phyloP scores from a whole-genome alignment of 2,329 filamentous ascomycete species.

The Penicillium capsulatum region DNA sequence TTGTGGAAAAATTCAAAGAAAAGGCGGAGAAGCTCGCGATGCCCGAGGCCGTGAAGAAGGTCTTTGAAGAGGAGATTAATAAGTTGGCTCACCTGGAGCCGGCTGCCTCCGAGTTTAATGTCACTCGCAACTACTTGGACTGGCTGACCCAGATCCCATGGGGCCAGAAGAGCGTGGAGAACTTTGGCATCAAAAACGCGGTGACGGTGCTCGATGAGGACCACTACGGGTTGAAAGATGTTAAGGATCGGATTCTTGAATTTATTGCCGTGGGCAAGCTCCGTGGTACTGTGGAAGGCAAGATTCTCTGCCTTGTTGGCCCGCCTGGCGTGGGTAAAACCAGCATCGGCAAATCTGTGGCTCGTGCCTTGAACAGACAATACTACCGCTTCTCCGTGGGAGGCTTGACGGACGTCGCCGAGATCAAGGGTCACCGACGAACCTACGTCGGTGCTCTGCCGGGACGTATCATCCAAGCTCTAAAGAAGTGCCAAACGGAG shows the following conservation, averaged over 20 bases:
- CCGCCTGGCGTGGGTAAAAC: slow-evolving; percentile 98
- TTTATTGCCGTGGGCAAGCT: slow-evolving; percentile 98
- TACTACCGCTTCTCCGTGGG: slow-evolving; percentile 99
- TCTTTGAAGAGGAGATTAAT: slow-evolving; percentile 97
- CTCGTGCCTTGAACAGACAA: slow-evolving; percentile 85
- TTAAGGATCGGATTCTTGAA: slow-evolving; percentile 96
- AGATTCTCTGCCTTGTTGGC: slow-evolving; percentile 96
- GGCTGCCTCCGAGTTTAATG: slow-evolving; percentile 96
- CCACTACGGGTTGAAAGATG: slow-evolving; percentile 93
- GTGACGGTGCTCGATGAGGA: slow-evolving; percentile 90
- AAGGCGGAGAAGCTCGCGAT: slow-evolving; percentile 91
- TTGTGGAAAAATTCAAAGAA: slow-evolving; percentile 95
- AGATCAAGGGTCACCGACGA: slow-evolving; percentile 95
- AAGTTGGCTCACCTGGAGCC: slow-evolving; percentile 94
- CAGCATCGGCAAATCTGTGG: slow-evolving; percentile 97
- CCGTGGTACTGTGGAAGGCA: slow-evolving; percentile 93
- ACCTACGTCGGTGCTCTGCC: slow-evolving; percentile 96
- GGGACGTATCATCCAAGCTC: slow-evolving; percentile 92
- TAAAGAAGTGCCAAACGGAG: slow-evolving; percentile 99
- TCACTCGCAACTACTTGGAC: slow-evolving; percentile 95
- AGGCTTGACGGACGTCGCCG: slow-evolving; percentile 92
- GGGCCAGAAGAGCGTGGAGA: slow-evolving; percentile 92
- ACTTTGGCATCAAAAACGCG: slow-evolving; percentile 91
- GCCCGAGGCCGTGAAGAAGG: slow-evolving; percentile 94
- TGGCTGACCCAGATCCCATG: slow-evolving; percentile 98